Evolutionary conservation across 129 eudicot species (phyloP).

Genomic region (carrot (Daucus carota)): DH1_v3.0 NC_030383.2:3372001-3372500

Average conservation of each 20-base stretch:
- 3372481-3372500: background rate
- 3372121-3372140: background rate
- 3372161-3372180: background rate
- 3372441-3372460: conserved; percentile 73
- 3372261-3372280: background rate
- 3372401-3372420: conserved; percentile 67
- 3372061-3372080: conserved; percentile 38
- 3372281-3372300: background rate
- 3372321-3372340: background rate
- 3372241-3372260: background rate
- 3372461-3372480: background rate
- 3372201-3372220: background rate
- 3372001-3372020: conserved; percentile 72
- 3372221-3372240: background rate
- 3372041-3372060: conserved; percentile 74
- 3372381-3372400: conserved; percentile 74
- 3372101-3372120: background rate
- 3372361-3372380: conserved; percentile 97
- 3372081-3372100: conserved; percentile 68
- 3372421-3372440: conserved; percentile 54
- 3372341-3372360: conserved; percentile 10
- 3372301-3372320: background rate
- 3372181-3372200: background rate
- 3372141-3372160: background rate
- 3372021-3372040: conserved; percentile 72